Percentiles rank a stretch among this genome's conserved stretches.
phyloP scores from a whole-genome alignment of 768 basidiomycete species.

The Clavaria fumosa region DNA sequence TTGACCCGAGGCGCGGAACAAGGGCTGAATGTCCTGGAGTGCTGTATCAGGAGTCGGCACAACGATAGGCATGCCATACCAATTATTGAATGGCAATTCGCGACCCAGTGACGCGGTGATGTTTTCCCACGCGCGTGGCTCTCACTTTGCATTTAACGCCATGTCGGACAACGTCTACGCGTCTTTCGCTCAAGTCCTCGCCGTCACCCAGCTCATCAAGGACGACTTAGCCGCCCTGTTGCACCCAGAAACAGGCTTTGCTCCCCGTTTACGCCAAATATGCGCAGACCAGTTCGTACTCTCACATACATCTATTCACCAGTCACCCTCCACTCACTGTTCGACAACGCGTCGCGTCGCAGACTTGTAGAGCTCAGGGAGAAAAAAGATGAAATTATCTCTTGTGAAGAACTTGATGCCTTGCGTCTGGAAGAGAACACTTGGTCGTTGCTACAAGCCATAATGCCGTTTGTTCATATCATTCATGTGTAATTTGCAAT shows the following conservation, averaged over 20 bases:
- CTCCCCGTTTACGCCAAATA: constrained; percentile 41
- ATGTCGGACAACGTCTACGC: constrained; percentile 29
- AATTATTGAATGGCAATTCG: too few relatives aligned
- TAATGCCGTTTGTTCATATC: constrained; percentile 47
- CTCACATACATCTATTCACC: background rate
- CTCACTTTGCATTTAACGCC: too few relatives aligned
- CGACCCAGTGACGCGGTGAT: too few relatives aligned
- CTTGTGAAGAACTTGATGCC: constrained; percentile 41
- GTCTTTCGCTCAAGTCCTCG: constrained; percentile 55
- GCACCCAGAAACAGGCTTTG: constrained; percentile 53
- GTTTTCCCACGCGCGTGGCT: too few relatives aligned
- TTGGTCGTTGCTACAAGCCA: constrained; percentile 65
- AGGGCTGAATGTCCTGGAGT: too few relatives aligned
- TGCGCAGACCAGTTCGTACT: constrained; percentile 40
- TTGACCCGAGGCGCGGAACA: too few relatives aligned
- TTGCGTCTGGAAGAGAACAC: constrained; percentile 65
- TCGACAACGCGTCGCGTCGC: constrained; percentile 5
- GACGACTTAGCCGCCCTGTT: constrained; percentile 46
- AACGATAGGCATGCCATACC: too few relatives aligned
- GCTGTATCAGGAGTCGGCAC: too few relatives aligned
- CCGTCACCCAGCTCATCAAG: constrained; percentile 37
- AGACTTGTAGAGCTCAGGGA: constrained; percentile 43
- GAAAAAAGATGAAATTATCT: constrained; percentile 18
- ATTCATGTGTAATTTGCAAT: background rate
- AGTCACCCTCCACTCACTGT: background rate